Evolutionary conservation across 306 rosid species (phyloP), one percentile per base, ranked within the genome.

Genomic region (Cucurbita moschata): DNA sequence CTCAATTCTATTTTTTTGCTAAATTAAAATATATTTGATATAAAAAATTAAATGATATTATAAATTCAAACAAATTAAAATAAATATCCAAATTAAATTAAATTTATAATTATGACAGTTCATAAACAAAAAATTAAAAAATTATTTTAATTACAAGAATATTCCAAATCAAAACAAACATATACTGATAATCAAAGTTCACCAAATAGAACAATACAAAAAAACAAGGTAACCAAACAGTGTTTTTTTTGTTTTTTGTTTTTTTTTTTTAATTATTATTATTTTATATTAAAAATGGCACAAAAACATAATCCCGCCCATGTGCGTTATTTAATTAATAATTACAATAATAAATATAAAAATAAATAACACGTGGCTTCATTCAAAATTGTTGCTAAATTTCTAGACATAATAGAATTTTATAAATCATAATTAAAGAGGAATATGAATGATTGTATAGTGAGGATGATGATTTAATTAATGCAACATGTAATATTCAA

Each of bases 111-210:
- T 30, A 30, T 30, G 35, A 30, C 35, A 30, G 35, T 30, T 30
- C 35, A 30, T 30, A 30, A 30, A 30, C 35, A 30, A 30, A 30
- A 30, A 2, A 30, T 30, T 0, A 30, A 30, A 30, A 30, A 30
- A 0, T 2, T 30, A 30, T 30, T 30, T 30, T 30, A 30, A 30
- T 30, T 30, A 30, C 35, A 30, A 30, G 4, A 30, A 30, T 30
- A 30, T 66, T 66, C 72, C 72, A 42, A 66, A 44, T 43, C 72
- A 43, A 42, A 43, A 43, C 72, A 66, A 44, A 66, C 53, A 66
- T 43, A 66, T 13, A 44, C 10, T 43, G 7, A 43, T 66, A 2
- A 66, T 66, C 5, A 66, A 43, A 4, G 4, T 19, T 43, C 38
- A 44, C 42, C 71, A 51, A 64, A 18, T 16, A 64, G 7, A 43